These are phyloP conservation scores for Fusarium armeniacum DNA, from an alignment of 2,329 filamentous ascomycete species.

Conservation along the genomic window DNA sequence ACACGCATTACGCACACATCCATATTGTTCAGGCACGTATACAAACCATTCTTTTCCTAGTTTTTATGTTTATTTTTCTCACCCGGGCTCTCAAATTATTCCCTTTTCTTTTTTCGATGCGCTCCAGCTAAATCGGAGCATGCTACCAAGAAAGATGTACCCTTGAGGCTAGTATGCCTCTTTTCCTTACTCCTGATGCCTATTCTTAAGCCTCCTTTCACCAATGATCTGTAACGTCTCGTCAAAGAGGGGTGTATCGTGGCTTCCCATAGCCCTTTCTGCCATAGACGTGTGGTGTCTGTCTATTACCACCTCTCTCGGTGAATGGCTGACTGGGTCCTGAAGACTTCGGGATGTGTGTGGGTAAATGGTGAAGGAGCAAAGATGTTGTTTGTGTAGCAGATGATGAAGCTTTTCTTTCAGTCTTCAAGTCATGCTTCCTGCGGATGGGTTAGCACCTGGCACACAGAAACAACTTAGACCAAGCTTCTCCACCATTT, in stretches of 20 bases:
- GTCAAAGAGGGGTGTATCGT: conserved; percentile 34
- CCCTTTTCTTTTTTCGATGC: conserved; percentile 25
- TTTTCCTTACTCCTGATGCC: conserved; percentile 24
- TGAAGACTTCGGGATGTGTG: conserved; percentile 34
- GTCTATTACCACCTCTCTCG: conserved; percentile 29
- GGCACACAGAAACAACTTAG: conserved; percentile 32
- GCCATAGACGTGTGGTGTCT: conserved; percentile 26
- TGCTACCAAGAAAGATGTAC: conserved; percentile 10
- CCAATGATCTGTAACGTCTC: conserved; percentile 20
- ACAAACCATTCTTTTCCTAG: conserved; percentile 43
- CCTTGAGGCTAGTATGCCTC: conserved; percentile 24
- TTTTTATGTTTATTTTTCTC: conserved; percentile 7
- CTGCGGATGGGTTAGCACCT: conserved; percentile 23
- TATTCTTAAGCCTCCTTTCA: conserved; percentile 24
- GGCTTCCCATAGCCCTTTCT: conserved; percentile 14
- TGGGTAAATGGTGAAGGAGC: conserved; percentile 31
- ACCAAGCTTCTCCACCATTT: conserved; percentile 48
- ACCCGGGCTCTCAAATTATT: conserved; percentile 11
- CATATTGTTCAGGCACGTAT: conserved; percentile 43
- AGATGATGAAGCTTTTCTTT: conserved; percentile 38
- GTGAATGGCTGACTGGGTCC: conserved; percentile 34
- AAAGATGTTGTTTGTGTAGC: conserved; percentile 22
- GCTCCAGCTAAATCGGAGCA: conserved; percentile 26
- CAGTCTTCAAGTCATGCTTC: conserved; percentile 40
- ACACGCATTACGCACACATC: conserved; percentile 47